phyloP scores from a whole-genome alignment of 371 early-diverging fungal genomes.

The Circinella umbellata region DNA sequence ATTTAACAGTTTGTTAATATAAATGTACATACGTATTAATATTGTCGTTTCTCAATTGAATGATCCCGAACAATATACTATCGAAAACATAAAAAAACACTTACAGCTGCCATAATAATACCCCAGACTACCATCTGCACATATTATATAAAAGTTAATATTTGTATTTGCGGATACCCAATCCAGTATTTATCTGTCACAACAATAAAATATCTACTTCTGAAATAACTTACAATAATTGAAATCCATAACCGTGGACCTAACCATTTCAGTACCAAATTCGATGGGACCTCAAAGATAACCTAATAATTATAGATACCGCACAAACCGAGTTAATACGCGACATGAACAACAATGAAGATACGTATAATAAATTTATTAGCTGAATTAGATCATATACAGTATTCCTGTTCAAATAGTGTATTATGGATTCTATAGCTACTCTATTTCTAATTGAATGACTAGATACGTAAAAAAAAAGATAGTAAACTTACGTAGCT shows the following conservation, averaged over 20 bases:
- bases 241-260: conserved; percentile 77
- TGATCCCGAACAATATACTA: no score
- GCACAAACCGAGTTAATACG: no score
- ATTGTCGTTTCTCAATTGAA: no score
- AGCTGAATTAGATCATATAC: not conserved
- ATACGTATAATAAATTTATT: no score
- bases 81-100: no score
- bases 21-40: no score
- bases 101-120: conserved; percentile 31
- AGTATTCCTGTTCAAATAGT: not conserved
- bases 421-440: not conserved
- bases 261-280: conserved; percentile 67
- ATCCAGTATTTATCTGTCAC: not conserved
- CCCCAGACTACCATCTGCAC: conserved; percentile 42
- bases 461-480: no score
- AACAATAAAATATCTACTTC: conserved; percentile 8
- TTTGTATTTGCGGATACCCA: conserved; percentile 27
- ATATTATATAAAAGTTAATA: not conserved
- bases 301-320: conserved; percentile 33
- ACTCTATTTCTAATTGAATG: no score
- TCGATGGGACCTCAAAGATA: conserved; percentile 74
- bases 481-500: conserved; percentile 54
- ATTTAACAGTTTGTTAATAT: no score
- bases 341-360: no score
- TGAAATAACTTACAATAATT: conserved; percentile 35